These are phyloP conservation scores for Exophiala lecanii-corni DNA, from an alignment of 2,329 filamentous ascomycete genomes.

Conservation along the genomic window DNA sequence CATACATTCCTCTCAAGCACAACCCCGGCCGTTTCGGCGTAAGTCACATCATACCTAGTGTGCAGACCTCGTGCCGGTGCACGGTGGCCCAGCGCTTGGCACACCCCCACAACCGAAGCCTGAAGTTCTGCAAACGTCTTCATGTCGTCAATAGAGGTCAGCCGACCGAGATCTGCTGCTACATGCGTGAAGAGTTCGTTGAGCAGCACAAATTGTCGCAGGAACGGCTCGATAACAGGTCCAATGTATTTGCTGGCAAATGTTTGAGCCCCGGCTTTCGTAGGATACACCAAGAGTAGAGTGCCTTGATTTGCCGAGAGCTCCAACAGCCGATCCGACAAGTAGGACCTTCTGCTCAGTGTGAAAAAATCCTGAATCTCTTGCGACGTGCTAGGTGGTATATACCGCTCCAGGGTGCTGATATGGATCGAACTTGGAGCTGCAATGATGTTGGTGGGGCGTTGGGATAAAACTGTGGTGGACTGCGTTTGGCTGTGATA, in stretches of 20 bases:
- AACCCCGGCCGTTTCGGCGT: constrained; percentile 49
- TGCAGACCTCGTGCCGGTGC: constrained; percentile 28
- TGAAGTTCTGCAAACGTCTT: constrained; percentile 51
- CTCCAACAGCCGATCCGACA: constrained; percentile 58
- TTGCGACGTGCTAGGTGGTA: constrained; percentile 56
- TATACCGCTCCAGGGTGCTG: constrained; percentile 60
- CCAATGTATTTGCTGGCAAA: constrained; percentile 58
- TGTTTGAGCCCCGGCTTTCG: constrained; percentile 51
- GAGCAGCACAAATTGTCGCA: constrained; percentile 56
- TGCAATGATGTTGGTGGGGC: constrained; percentile 54
- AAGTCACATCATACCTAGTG: constrained; percentile 43
- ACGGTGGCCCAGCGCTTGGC: constrained; percentile 32
- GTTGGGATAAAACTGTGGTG: constrained; percentile 35
- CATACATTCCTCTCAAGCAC: constrained; percentile 51
- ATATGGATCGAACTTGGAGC: constrained; percentile 57
- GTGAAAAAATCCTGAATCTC: constrained; percentile 58
- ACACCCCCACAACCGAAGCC: constrained; percentile 37
- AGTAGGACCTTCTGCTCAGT: constrained; percentile 50
- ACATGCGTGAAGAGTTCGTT: constrained; percentile 56
- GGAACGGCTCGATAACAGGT: constrained; percentile 57
- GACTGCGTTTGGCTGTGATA: constrained; percentile 53
- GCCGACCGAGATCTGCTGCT: constrained; percentile 49
- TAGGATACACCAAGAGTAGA: constrained; percentile 61
- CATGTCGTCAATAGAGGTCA: constrained; percentile 51
- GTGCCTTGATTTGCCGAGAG: constrained; percentile 53